These are phyloP conservation scores for Mycena galopus DNA, from an alignment of 768 basidiomycete species.

Conservation along the genomic window DNA sequence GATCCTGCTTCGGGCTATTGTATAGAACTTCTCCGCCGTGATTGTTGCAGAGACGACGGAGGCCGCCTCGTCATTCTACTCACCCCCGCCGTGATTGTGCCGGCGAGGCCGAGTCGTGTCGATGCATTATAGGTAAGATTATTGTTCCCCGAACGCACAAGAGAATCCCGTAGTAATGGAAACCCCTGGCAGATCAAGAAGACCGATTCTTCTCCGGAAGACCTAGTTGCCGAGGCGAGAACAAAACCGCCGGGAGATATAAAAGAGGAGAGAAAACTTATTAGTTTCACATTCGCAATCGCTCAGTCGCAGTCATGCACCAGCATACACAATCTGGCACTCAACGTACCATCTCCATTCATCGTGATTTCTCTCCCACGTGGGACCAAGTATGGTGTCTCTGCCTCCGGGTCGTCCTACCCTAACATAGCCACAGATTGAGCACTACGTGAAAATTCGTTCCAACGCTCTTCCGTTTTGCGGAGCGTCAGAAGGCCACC, in stretches of 20 bases:
- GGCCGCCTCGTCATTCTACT: too few species aligned
- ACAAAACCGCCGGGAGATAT: neutral
- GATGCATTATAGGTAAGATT: too few species aligned
- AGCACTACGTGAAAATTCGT: neutral
- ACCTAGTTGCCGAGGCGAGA: slow-evolving; percentile 1
- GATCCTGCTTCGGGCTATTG: too few species aligned
- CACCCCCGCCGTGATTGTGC: too few species aligned
- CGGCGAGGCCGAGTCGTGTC: too few species aligned
- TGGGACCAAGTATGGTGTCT: neutral
- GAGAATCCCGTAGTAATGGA: neutral
- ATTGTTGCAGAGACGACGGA: too few species aligned
- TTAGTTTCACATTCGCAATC: too few species aligned
- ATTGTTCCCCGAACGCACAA: too few species aligned
- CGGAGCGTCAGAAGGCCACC: neutral
- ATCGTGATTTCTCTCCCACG: neutral
- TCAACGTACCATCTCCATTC: neutral
- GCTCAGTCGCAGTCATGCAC: neutral
- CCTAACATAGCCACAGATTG: neutral
- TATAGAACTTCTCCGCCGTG: too few species aligned
- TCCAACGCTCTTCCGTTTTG: neutral
- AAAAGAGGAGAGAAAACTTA: neutral
- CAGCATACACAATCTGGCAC: too few species aligned
- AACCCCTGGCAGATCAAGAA: neutral
- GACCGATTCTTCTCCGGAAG: too few species aligned
- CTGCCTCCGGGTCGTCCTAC: neutral